Percentiles rank a stretch among this genome's conserved stretches.
Evolutionary conservation across 2,329 filamentous ascomycete species (phyloP).

Genomic region (Madurella mycetomatis): DNA sequence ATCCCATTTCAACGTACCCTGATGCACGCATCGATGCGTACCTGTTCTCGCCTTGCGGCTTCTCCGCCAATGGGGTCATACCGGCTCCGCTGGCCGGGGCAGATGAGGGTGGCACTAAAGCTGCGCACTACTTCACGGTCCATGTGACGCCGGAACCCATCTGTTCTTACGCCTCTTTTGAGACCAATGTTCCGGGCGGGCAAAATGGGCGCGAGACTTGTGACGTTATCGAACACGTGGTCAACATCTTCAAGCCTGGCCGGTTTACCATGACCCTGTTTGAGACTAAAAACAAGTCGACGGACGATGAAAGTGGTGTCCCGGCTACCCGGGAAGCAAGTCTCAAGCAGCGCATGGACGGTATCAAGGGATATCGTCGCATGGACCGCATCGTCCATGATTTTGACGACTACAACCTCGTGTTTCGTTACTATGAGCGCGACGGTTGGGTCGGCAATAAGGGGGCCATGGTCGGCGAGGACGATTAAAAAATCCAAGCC

Average conservation of each 20-base stretch:
- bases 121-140: conserved; percentile 92
- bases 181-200: conserved; percentile 91
- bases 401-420: conserved; percentile 92
- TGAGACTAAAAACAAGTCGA: conserved; percentile 65
- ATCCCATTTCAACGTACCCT: conserved; percentile 80
- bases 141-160: conserved; percentile 96
- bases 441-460: conserved; percentile 65
- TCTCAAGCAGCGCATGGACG: conserved; percentile 60
- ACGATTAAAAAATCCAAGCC: conserved; percentile 28
- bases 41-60: conserved; percentile 93
- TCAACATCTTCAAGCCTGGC: conserved; percentile 94
- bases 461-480: conserved; percentile 51
- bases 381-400: conserved; percentile 96
- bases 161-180: conserved; percentile 96
- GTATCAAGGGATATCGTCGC: conserved; percentile 78
- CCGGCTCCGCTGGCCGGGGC: conserved; percentile 61
- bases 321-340: conserved; percentile 31
- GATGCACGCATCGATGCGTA: conserved; percentile 94
- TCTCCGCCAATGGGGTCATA: conserved; percentile 93
- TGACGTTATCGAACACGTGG: conserved; percentile 89
- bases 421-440: conserved; percentile 94
- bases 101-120: conserved; percentile 42
- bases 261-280: conserved; percentile 96
- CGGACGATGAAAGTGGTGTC: conserved; percentile 12
- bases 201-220: conserved; percentile 84